Base-by-base conservation (phyloP, 2,329 filamentous ascomycete species). In the Mycosphaerella sp. region DNA sequence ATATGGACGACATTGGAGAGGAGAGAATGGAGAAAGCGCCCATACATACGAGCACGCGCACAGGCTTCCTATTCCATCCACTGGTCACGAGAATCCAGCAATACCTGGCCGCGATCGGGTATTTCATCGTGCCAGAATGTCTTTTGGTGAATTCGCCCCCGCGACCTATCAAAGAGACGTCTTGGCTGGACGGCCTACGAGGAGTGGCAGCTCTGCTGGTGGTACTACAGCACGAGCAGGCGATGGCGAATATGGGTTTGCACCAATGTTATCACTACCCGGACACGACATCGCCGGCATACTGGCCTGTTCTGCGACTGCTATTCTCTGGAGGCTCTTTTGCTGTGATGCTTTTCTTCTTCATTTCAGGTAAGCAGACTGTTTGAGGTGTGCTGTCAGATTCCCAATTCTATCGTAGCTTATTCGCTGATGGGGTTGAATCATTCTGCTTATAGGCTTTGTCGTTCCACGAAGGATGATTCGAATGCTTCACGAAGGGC, bases 201-300 rank as follows among this genome's bases (percentile, higher is more conserved):
- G 82, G 82, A 2, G 82, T 84, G 56, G 81, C 81, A 7, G 80
- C 82, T 6, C 73, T 86, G 28, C 61, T 84, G 16, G 82, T 86
- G 13, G 84, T 83, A 62, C 71, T 77, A 58, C 79, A 82, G 53
- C 79, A 84, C 64, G 73, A 82, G 63, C 67, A 76, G 55, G 44
- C 48, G 39, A 44, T 43, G 41, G 49, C n/a, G 10, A 40, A 47
- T 28, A 47, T 47, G 44, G 44, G 44, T 6, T 36, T 54, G 25
- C 35, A 46, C 12, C 46, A 35, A n/a, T 50, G 45, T 13, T 68
- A 71, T 55, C 65, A 72, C 81, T 84, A 61, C 71, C 73, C 0
- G 80, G 80, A 1, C 77, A 80, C 0, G 77, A 84, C 67, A 77
- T 76, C 41, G 76, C 80, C 17, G n/a, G 44, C 50, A n/a, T 34